phyloP scores from a whole-genome alignment of 306 rosid genomes.

The Quercus gilva region DNA sequence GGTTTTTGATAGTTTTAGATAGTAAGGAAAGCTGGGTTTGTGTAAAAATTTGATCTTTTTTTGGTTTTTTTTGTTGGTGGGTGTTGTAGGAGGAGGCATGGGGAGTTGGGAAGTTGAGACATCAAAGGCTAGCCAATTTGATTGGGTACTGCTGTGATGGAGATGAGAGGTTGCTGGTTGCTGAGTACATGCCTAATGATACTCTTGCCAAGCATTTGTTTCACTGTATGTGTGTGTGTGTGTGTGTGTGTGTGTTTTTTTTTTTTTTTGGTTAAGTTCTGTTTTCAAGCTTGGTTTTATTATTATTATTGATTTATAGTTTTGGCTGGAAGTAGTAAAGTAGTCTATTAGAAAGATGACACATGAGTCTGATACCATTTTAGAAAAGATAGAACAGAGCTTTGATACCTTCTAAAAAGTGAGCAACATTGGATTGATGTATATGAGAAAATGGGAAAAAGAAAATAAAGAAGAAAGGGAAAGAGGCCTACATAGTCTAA shows the following conservation, averaged over 20 bases:
- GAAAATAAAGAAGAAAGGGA: no score
- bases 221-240: constrained; percentile 58
- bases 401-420: no score
- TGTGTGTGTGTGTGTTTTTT: constrained; percentile 46
- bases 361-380: no score
- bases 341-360: no score
- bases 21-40: neutral
- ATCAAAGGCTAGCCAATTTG: constrained; percentile 79
- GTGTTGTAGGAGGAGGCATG: constrained; percentile 74
- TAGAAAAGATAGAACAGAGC: no score
- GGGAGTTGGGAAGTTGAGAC: constrained; percentile 80
- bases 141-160: constrained; percentile 96
- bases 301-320: neutral
- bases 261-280: neutral
- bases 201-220: constrained; percentile 97
- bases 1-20: constrained; percentile 2
- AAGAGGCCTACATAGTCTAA: neutral
- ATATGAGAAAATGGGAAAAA: no score
- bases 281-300: neutral
- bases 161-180: constrained; percentile 94
- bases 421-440: no score
- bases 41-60: neutral
- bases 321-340: neutral
- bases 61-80: neutral
- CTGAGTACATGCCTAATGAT: constrained; percentile 96